Base-by-base conservation (phyloP, 768 basidiomycete species). In the Podaxis sp. region DNA sequence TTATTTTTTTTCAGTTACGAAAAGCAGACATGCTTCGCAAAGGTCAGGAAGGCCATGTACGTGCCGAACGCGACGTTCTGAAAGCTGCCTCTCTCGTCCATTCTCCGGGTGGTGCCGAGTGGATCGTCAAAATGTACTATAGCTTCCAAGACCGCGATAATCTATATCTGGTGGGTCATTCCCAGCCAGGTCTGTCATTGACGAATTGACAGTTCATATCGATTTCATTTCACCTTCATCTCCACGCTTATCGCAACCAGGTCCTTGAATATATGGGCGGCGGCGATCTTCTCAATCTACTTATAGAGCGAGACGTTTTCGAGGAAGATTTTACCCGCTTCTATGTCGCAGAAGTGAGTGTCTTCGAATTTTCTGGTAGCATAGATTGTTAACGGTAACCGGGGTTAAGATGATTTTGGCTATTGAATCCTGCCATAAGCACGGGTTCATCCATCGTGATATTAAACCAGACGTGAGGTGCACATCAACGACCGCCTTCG, bases 381-480 rank as follows among this genome's bases (percentile, higher is more conserved):
- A 33, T 11, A 62, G 53, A 54, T 54, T 64, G 13, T 67, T 65
- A 59, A 75, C 49, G 41, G 64, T 60, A 59, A 50, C 19, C 51
- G 56, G 67, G 40, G 22, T 62, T 55, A 54, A 94, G 93, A 97
- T 97, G 95, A 82, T 98, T 63, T 84, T 98, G 19, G 93, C 94
- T 33, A 89, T 98, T 65, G 91, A 96, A 73, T 90, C 89, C 64
- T 96, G 94, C 73, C 95, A 97, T 77, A 89, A 88, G 73, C 88
- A 92, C 68, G 96, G 96, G 9, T 98, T 96, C 77, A 97, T 98
- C 70, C 96, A 98, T 79, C 86, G 96, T 64, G 96, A 99, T 79
- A 96, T 98, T 77, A 96, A 97, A 76, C 92, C 94, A 68, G 93
- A 96, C 76, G 90, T 92, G 73, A 72, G 86, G 76, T 49, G 29